Evolutionary conservation across 2,329 filamentous ascomycete species (phyloP), one percentile per base, ranked within the genome.

Genomic region (Colletotrichum agaves): DNA sequence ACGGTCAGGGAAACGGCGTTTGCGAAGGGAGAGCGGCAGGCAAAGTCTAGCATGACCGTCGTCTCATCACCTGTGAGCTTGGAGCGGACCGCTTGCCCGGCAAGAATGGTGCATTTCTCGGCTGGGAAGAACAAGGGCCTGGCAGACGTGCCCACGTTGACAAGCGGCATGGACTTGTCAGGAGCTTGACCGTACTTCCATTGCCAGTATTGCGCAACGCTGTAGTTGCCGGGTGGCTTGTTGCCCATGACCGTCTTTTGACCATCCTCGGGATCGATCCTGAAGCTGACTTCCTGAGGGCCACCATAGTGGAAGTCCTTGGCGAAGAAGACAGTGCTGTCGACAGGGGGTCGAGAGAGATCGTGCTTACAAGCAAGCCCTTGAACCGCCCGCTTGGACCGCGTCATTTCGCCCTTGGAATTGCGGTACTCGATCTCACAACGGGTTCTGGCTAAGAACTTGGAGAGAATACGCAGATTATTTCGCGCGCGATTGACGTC

Each of bases 41-140:
- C 91, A 74, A 93, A 93, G 0, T 79, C 79, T 50, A 95, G 88
- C 92, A 96, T 94, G 0, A 80, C 73, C 0, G 85, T 82, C 0
- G 91, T 92, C 74, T 95, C 91, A 0, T 82, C 77, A 0, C 84
- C 80, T 0, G 76, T 83, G 15, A 94, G 81, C 72, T 89, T 88
- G 4, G 85, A 79, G 43, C 85, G 87, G 21, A 89, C 83, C 0
- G 85, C 77, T 73, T 96, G 92, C 0, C 91, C 91, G 1, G 86
- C 83, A 8, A 88, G 74, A 3, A 96, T 84, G 4, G 80, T 77
- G 69, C 91, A 89, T 5, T 89, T 80, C 75, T 94, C 91, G 0
- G 87, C 85, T 0, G 92, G 91, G 41, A 92, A 78, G 71, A 91
- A 93, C 0, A 82, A 82, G 0, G 91, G 90, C 11, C 84, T 85